A percentile compares a stretch with the other conserved stretches of the same genome.
phyloP scores from a whole-genome alignment of 345 rosid genomes.

The Melaleuca alternifolia region DNA sequence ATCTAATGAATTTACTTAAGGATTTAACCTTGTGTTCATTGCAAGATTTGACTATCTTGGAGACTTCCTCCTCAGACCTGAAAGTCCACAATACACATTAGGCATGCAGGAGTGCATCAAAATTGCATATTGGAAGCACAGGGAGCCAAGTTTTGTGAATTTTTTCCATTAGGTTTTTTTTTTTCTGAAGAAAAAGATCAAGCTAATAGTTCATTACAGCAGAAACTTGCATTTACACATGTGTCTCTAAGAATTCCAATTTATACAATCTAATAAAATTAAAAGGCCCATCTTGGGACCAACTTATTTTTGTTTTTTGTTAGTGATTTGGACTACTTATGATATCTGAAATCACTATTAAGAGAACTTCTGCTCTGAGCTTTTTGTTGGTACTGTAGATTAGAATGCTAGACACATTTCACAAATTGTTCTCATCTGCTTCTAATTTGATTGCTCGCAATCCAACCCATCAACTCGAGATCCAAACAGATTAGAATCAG shows the following conservation, averaged over 20 bases:
- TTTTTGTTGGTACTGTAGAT: not conserved
- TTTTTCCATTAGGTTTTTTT: not conserved
- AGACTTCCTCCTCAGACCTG: slow-evolving; percentile 85
- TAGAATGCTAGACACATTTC: not conserved
- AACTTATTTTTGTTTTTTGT: not conserved
- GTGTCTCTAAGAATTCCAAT: not conserved
- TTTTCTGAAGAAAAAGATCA: not conserved
- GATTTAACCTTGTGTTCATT: slow-evolving; percentile 56
- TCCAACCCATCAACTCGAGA: not conserved
- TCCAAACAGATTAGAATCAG: not conserved
- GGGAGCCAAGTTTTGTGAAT: not conserved
- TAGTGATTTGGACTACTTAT: not conserved
- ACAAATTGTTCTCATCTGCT: not conserved
- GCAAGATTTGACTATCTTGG: slow-evolving; percentile 72
- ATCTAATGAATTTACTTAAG: not conserved
- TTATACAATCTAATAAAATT: not conserved
- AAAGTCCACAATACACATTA: slow-evolving; percentile 3
- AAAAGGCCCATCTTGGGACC: not conserved
- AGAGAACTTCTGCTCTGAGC: not conserved
- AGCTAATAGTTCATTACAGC: not conserved
- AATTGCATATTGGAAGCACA: not conserved
- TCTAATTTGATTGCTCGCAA: not conserved
- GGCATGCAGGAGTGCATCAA: not conserved
- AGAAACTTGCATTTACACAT: not conserved
- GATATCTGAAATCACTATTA: not conserved